phyloP scores from a whole-genome alignment of 441 rosid species.

The Corymbia calophylla region DNA sequence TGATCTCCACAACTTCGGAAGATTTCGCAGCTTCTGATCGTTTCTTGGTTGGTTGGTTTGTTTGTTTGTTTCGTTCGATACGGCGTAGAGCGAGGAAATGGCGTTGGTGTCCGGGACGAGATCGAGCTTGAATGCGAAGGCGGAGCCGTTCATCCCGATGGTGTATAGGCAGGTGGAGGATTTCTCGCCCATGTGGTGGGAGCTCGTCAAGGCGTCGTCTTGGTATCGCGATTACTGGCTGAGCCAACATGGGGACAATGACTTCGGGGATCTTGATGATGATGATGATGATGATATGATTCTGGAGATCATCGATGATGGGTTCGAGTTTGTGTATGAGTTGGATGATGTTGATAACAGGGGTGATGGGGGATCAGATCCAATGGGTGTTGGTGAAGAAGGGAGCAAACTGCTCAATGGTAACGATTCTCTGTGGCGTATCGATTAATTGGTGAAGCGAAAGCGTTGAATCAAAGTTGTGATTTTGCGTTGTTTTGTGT shows the following conservation, averaged over 20 bases:
- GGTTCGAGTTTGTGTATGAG: slow-evolving; percentile 10
- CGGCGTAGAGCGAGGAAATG: slow-evolving; percentile 1
- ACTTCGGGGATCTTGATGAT: slow-evolving; percentile 10
- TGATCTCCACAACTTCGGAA: not conserved
- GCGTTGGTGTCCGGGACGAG: slow-evolving; percentile 22
- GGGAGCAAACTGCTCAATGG: slow-evolving; percentile 1
- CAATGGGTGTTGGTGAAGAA: slow-evolving; percentile 3
- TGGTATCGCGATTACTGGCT: slow-evolving; percentile 41
- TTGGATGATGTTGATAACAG: not conserved
- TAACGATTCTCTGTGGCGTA: not conserved
- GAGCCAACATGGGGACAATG: slow-evolving; percentile 19
- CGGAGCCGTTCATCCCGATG: slow-evolving; percentile 27
- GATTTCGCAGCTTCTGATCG: not conserved
- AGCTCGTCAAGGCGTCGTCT: slow-evolving; percentile 28
- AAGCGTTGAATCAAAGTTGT: not conserved
- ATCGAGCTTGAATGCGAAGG: slow-evolving; percentile 21
- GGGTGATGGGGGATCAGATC: not conserved
- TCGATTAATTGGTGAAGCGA: not conserved
- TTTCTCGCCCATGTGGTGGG: slow-evolving; percentile 51
- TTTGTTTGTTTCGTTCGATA: not conserved
- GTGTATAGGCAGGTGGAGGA: slow-evolving; percentile 38
- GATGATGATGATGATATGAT: not conserved
- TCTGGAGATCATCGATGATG: not conserved
- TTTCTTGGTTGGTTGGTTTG: not conserved
- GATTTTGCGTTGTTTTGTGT: not conserved